phyloP scores from a whole-genome alignment of 768 basidiomycete genomes.

The Rhizopogon roseolus region DNA sequence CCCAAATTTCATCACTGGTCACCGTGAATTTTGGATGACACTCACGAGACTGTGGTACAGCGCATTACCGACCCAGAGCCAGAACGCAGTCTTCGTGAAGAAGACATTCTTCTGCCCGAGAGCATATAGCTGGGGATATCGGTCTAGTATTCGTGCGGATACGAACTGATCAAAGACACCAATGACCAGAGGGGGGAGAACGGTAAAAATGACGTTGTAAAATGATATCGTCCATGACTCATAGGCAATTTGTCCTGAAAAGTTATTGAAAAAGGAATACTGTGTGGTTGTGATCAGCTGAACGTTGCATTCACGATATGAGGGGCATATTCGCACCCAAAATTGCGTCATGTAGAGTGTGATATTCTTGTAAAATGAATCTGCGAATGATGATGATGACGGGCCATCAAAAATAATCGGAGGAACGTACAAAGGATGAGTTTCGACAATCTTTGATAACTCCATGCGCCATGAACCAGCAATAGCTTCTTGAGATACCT shows the following conservation, averaged over 20 bases:
- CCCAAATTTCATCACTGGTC: neutral
- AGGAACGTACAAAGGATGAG: constrained; percentile 82
- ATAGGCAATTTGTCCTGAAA: constrained; percentile 97
- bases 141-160: constrained; percentile 91
- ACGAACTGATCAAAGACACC: constrained; percentile 99
- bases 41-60: constrained; percentile 85
- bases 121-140: constrained; percentile 94
- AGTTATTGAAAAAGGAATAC: constrained; percentile 99
- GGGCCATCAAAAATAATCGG: neutral
- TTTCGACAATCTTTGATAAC: constrained; percentile 92
- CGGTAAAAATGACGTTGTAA: constrained; percentile 95
- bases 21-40: neutral
- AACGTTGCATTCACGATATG: neutral
- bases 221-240: constrained; percentile 98
- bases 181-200: constrained; percentile 94
- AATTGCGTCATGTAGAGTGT: constrained; percentile 98
- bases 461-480: constrained; percentile 98
- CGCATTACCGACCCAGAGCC: constrained; percentile 89
- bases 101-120: constrained; percentile 94
- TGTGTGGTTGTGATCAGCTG: constrained; percentile 26
- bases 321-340: constrained; percentile 59
- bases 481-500: constrained; percentile 90
- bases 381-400: constrained; percentile 34
- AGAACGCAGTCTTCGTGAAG: constrained; percentile 87
- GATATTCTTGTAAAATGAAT: constrained; percentile 99